Evolutionary conservation across 2,329 filamentous ascomycete genomes (phyloP).

Genomic region (Periglandula ipomoeae): DNA sequence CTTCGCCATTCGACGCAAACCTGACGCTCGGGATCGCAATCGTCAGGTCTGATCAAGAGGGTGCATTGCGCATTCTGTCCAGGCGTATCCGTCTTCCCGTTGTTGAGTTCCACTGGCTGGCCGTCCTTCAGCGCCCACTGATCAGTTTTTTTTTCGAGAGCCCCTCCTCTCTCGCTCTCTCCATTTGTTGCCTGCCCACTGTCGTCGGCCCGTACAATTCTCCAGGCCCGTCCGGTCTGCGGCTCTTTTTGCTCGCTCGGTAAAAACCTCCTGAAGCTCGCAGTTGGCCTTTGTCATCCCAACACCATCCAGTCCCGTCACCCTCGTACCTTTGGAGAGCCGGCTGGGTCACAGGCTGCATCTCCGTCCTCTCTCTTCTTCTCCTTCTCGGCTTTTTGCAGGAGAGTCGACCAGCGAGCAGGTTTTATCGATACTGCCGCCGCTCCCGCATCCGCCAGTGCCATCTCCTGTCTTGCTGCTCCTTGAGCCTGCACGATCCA

Average conservation of each 20-base stretch:
- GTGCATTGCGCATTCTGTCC: not conserved
- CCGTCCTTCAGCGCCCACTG: not conserved
- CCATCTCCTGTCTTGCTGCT: slow-evolving; percentile 11
- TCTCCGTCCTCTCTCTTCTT: slow-evolving; percentile 17
- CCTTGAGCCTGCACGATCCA: slow-evolving; percentile 10
- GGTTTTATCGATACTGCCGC: slow-evolving; percentile 9
- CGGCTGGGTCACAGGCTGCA: slow-evolving; percentile 29
- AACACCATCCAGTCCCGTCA: slow-evolving; percentile 16
- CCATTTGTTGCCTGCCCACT: not conserved
- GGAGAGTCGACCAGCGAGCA: slow-evolving; percentile 10
- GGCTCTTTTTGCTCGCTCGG: slow-evolving; percentile 16
- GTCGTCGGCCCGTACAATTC: slow-evolving; percentile 12
- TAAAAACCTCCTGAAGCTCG: slow-evolving; percentile 20
- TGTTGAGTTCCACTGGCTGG: no score
- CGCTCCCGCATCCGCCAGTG: slow-evolving; percentile 7
- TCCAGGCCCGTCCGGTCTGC: slow-evolving; percentile 13
- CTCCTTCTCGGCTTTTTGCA: slow-evolving; percentile 12
- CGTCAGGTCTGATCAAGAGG: not conserved
- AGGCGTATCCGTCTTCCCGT: not conserved
- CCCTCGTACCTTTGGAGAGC: slow-evolving; percentile 16
- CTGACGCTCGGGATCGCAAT: not conserved
- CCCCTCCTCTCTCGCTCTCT: not conserved
- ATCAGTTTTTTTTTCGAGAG: not conserved
- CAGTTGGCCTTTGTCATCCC: slow-evolving; percentile 11
- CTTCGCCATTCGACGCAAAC: not conserved